A percentile compares a stretch with the other conserved stretches of the same genome.
phyloP scores from a whole-genome alignment of 2,329 filamentous ascomycete species.

The Aspergillus pseudoterreus region DNA sequence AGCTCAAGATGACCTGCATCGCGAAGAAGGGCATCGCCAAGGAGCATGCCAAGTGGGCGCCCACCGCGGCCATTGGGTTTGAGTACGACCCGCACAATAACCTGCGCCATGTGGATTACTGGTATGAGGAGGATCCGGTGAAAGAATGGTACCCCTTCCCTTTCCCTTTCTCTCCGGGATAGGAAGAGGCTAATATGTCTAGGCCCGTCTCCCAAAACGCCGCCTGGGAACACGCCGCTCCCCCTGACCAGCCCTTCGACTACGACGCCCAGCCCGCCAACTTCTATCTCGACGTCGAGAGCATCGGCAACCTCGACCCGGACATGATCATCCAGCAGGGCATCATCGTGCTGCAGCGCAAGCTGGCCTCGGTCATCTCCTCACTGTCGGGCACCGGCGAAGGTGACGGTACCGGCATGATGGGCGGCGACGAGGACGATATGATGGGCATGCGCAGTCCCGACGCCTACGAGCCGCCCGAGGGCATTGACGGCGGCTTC shows the following conservation, averaged over 20 bases:
- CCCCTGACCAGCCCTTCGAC: slow-evolving; percentile 83
- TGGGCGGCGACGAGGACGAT: slow-evolving; percentile 41
- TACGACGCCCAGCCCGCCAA: slow-evolving; percentile 78
- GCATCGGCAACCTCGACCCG: slow-evolving; percentile 80
- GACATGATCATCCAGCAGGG: slow-evolving; percentile 86
- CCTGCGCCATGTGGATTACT: slow-evolving; percentile 84
- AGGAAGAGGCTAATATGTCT: not conserved
- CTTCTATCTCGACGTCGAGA: slow-evolving; percentile 95
- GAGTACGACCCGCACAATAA: slow-evolving; percentile 99
- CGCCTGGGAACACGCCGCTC: slow-evolving; percentile 72
- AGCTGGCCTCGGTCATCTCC: slow-evolving; percentile 76
- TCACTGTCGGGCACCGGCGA: slow-evolving; percentile 53
- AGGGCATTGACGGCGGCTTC: slow-evolving; percentile 41
- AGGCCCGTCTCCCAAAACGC: slow-evolving; percentile 39
- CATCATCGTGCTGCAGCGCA: slow-evolving; percentile 83
- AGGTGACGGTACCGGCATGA: slow-evolving; percentile 52
- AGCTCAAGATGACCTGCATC: slow-evolving; percentile 84
- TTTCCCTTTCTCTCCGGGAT: not conserved
- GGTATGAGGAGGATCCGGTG: slow-evolving; percentile 82
- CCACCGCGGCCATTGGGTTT: slow-evolving; percentile 86
- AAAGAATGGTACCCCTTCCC: slow-evolving; percentile 70
- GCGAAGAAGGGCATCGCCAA: slow-evolving; percentile 99
- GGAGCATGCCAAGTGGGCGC: slow-evolving; percentile 97
- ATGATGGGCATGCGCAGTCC: slow-evolving; percentile 50
- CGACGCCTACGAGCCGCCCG: slow-evolving; percentile 46